Base-by-base conservation (phyloP, 257 asterid species). In the Voacanga thouarsii region DNA sequence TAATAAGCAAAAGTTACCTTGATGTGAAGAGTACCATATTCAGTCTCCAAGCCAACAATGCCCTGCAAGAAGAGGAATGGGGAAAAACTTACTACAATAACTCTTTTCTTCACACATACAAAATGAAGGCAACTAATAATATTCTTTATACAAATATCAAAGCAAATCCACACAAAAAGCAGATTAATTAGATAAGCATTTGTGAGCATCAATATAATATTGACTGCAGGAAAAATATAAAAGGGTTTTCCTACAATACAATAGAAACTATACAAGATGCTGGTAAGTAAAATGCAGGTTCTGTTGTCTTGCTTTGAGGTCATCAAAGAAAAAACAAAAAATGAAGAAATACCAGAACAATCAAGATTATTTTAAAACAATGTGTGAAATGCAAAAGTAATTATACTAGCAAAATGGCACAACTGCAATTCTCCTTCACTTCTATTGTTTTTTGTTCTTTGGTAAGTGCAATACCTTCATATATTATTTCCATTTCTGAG, bases 11-110 rank as follows among this genome's bases (percentile, higher is more conserved):
- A 59, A n/a, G 43, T 26, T 89, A 95, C 99, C 97, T 91, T 96
- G 77, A 96, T 86, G 82, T 87, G 98, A 79, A 96, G 89, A 78
- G 89, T 86, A 61, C 99, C 98, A 77, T 93, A 70, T 78, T 93
- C 89, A 26, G 99, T 96, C 81, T 87, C 97, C 79, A 96, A 75
- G 49, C 91, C 95, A 70, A 96, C 80, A 71, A 92, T 96, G 69
- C 98, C 99, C 98, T 96, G 84, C 80, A 88, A 75, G 75, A 78
- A 80, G 47, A 47, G 51, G 56, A 75, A 49, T 43, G 71, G 56
- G 65, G 76, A 41, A 59, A 18, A 80, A 26, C 51, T 45, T 47
- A 7, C 23, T 2, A 26, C 12, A 49, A 71, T 61, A 44, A 47
- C 75, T 19, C 19, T 43, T 51, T 4, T 37, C 10, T 47, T 21